Percentiles rank a stretch among this genome's conserved stretches.
phyloP scores from a whole-genome alignment of 2,329 filamentous ascomycete species.

The Plectosphaerella sp. region DNA sequence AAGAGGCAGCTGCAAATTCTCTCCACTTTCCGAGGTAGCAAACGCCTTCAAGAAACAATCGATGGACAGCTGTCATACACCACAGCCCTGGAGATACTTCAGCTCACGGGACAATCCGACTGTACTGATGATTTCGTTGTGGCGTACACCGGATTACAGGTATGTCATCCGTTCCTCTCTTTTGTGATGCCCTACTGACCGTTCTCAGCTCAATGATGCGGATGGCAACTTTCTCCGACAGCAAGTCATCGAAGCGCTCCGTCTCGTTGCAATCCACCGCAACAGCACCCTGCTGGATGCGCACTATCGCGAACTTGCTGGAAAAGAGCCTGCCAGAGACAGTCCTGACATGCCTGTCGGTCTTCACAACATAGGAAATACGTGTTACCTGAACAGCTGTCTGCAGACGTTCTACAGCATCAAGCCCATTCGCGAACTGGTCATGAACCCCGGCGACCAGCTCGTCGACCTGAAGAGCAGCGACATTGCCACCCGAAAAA shows the following conservation, averaged over 20 bases:
- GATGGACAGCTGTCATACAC: not conserved
- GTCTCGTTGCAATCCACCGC: conserved; percentile 1
- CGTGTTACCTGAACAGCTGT: conserved; percentile 95
- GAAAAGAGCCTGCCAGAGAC: too few species aligned
- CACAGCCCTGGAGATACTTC: not conserved
- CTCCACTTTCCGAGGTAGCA: not conserved
- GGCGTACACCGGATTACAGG: not conserved
- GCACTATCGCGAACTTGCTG: not conserved
- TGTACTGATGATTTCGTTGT: not conserved
- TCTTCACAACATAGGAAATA: conserved; percentile 91
- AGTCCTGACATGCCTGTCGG: conserved; percentile 63
- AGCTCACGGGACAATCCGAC: too few species aligned
- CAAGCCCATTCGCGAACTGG: conserved; percentile 72
- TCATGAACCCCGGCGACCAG: conserved; percentile 69
- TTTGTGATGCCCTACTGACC: too few species aligned
- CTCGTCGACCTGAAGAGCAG: conserved; percentile 64
- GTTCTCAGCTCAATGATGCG: not conserved
- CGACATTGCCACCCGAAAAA: conserved; percentile 60
- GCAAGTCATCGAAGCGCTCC: conserved; percentile 3
- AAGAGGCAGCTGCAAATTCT: not conserved
- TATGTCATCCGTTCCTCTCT: too few species aligned
- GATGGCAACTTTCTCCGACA: not conserved
- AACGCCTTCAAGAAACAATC: not conserved
- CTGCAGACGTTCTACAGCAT: conserved; percentile 94
- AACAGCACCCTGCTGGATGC: not conserved